Conservation (phyloP, 192 early-diverging fungal species). For the Coemansia aciculifera region DNA sequence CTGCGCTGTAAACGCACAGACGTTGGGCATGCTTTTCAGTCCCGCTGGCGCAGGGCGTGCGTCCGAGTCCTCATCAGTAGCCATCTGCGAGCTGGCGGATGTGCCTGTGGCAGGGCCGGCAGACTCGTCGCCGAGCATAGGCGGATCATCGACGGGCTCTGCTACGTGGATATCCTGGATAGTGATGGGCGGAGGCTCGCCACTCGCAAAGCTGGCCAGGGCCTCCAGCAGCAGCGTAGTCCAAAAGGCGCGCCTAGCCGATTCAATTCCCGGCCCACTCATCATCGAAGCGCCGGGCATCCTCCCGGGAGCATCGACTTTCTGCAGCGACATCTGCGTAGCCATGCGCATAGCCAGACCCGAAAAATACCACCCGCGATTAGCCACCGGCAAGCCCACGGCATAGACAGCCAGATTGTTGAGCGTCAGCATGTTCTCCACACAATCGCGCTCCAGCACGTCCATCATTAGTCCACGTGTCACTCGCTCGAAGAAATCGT, state of each 20-base stretch:
- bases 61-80: not conserved
- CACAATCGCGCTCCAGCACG: slow-evolving; percentile 47
- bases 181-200: slow-evolving; percentile 53
- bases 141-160: slow-evolving; percentile 46
- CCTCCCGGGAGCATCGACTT: slow-evolving; percentile 47
- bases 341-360: slow-evolving; percentile 55
- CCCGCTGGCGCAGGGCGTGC: not conserved
- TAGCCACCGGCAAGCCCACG: slow-evolving; percentile 51
- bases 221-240: slow-evolving; percentile 53
- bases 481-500: slow-evolving; percentile 51
- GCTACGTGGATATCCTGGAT: slow-evolving; percentile 54
- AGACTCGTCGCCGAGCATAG: slow-evolving; percentile 19
- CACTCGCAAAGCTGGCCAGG: slow-evolving; percentile 55
- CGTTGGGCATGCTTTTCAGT: slow-evolving; percentile 16
- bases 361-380: slow-evolving; percentile 55
- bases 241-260: slow-evolving; percentile 51
- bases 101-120: not conserved
- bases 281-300: slow-evolving; percentile 56
- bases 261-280: slow-evolving; percentile 53
- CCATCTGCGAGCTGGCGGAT: not conserved
- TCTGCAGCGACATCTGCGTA: slow-evolving; percentile 56
- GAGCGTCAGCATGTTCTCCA: slow-evolving; percentile 55
- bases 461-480: slow-evolving; percentile 50
- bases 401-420: slow-evolving; percentile 55
- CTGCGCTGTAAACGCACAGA: slow-evolving; percentile 37